Evolutionary conservation across 2,329 filamentous ascomycete species (phyloP), one percentile per base, ranked within the genome.

Genomic region (Ascochyta pisi): DNA sequence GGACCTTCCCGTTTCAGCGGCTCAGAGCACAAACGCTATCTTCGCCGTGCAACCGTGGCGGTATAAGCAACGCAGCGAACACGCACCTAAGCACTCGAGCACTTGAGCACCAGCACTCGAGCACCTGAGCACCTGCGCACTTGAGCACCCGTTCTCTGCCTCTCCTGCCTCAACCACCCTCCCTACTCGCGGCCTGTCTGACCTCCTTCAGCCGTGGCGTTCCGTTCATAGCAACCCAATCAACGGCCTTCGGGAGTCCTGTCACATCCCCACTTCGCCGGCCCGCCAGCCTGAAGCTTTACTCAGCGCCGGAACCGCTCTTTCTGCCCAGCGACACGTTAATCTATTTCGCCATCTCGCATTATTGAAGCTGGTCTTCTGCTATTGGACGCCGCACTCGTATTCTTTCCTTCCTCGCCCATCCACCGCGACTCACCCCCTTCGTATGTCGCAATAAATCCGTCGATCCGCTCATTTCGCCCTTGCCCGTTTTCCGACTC

Each of bases 311-410:
- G 53, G 39, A 53, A 52, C 59, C 55, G 50, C 42, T 49, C 56
- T 44, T 50, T 31, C 53, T 55, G 31, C 29, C 40, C 42, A 33
- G 42, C 53, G 47, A 50, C 53, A 58, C 64, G 60, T 65, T 63
- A 63, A 63, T 60, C 55, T 57, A 57, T 34, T 12, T 60, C 57
- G 54, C 64, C 62, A 64, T 68, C 65, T 65, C 61, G 57, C 64
- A 63, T 60, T 60, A 50, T 59, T 60, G 63, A 66, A 70, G 69
- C 70, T 68, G 70, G 67, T 45, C 70, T 69, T 73, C 67, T 57
- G 44, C 44, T 37, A 16, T 40, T 54, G 27, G 22, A 29, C 8
- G 10, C 24, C 46, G 22, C 22, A 1, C 37, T 19, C 13, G 10
- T 50, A 22, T 44, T 42, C 31, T 54, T 53, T 59, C 48, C 49